Evolutionary conservation across 352 stramenopile genomes (phyloP).

Genomic region (Ophiocytium majus): DNA sequence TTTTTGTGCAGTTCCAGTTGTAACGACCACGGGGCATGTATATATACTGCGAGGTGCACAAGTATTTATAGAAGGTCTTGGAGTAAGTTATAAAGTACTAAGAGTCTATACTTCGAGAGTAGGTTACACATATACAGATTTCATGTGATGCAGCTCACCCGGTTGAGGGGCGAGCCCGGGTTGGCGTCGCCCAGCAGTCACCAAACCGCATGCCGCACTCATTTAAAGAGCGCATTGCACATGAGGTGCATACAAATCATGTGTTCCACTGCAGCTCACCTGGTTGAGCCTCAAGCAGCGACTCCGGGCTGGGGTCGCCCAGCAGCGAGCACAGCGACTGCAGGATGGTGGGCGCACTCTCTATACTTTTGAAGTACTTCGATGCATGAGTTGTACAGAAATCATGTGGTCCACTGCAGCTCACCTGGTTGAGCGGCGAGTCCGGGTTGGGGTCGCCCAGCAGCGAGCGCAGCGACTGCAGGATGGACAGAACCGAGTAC

Average conservation of each 20-base stretch:
- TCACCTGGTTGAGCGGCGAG: constrained; percentile 87
- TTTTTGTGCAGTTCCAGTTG: too few relatives aligned
- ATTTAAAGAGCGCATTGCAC: not conserved
- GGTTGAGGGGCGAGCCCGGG: too few relatives aligned
- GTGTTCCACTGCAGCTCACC: not conserved
- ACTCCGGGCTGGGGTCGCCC: not conserved
- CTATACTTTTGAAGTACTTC: not conserved
- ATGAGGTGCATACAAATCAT: not conserved
- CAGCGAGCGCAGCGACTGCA: constrained; percentile 64
- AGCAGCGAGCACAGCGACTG: not conserved
- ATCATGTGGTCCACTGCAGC: not conserved
- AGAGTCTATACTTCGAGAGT: too few relatives aligned
- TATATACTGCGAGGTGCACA: too few relatives aligned
- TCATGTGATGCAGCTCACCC: too few relatives aligned
- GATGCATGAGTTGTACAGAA: not conserved
- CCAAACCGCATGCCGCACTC: too few relatives aligned
- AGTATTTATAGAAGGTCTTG: too few relatives aligned
- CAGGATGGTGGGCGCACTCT: too few relatives aligned
- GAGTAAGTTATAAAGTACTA: too few relatives aligned
- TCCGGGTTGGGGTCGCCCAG: constrained; percentile 92
- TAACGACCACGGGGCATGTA: too few relatives aligned
- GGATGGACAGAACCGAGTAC: constrained; percentile 37
- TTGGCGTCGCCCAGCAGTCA: too few relatives aligned
- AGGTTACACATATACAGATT: too few relatives aligned
- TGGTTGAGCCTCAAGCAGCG: not conserved